Conservation (phyloP, 23 red algal species). For the Gracilaria domingensis region DNA sequence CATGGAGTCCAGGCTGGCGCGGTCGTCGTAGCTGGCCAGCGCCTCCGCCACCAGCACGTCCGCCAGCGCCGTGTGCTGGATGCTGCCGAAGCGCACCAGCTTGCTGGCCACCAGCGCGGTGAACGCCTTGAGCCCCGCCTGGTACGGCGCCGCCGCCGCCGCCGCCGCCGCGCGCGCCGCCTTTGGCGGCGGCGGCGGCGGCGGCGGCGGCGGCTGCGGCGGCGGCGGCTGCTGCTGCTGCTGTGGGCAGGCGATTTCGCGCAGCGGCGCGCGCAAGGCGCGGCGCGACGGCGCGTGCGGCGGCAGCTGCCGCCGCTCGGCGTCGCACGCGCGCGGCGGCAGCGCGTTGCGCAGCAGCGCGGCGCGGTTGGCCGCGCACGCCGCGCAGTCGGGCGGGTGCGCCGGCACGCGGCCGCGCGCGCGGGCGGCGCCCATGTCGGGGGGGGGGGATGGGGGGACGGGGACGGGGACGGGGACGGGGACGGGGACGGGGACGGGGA, state of each 20-base stretch:
- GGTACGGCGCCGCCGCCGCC: not conserved
- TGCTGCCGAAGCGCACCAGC: constrained; percentile 5
- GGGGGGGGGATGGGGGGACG: not conserved
- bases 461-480: not conserved
- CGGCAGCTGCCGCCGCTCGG: not conserved
- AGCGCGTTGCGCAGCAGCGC: not conserved
- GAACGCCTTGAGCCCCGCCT: constrained; percentile 61
- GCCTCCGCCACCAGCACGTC: constrained; percentile 45
- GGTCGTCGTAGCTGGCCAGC: constrained; percentile 2
- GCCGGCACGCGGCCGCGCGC: not conserved
- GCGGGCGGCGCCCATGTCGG: not conserved
- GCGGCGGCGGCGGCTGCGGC: no score
- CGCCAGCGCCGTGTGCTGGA: constrained; percentile 34
- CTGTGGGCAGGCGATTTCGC: not conserved
- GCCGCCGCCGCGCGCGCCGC: no score
- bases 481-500: not conserved
- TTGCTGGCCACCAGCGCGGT: constrained; percentile 35
- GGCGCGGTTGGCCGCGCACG: constrained; percentile 37
- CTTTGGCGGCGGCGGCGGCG: not conserved
- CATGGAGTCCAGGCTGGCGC: not conserved
- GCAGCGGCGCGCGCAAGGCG: not conserved
- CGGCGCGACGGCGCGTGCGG: not conserved
- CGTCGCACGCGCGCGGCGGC: constrained; percentile 11
- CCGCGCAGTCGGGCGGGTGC: constrained; percentile 24
- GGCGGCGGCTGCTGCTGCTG: not conserved